phyloP scores from a whole-genome alignment of 2,329 filamentous ascomycete species.

The Colletotrichum chlorophyti region DNA sequence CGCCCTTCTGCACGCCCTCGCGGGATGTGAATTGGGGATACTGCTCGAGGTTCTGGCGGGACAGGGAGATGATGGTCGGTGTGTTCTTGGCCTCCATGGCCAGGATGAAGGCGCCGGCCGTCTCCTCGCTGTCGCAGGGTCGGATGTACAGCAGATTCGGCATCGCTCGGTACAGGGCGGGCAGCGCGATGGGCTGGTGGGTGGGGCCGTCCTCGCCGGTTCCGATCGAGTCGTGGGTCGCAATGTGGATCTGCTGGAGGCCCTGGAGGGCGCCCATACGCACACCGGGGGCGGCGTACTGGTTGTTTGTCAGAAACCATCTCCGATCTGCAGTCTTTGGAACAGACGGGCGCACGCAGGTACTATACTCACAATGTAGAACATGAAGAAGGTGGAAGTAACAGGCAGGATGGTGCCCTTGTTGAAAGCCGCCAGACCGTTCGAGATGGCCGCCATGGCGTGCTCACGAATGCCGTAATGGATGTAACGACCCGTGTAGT shows the following conservation, averaged over 20 bases:
- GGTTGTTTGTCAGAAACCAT: not conserved
- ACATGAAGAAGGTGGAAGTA: constrained; percentile 69
- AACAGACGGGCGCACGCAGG: not conserved
- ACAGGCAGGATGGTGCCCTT: constrained; percentile 62
- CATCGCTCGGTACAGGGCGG: constrained; percentile 66
- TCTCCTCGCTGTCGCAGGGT: constrained; percentile 65
- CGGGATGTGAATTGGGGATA: constrained; percentile 53
- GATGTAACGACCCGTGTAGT: constrained; percentile 62
- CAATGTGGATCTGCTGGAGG: constrained; percentile 64
- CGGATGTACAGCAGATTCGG: constrained; percentile 68
- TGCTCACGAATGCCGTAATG: constrained; percentile 68
- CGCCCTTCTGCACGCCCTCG: constrained; percentile 49
- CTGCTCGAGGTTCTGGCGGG: constrained; percentile 48
- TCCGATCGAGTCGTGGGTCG: constrained; percentile 67
- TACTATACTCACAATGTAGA: constrained; percentile 52
- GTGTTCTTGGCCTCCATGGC: constrained; percentile 50
- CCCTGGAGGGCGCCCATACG: constrained; percentile 66
- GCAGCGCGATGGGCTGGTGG: constrained; percentile 66
- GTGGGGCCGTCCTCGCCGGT: constrained; percentile 68
- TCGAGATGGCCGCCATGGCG: constrained; percentile 64
- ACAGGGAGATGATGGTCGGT: constrained; percentile 56
- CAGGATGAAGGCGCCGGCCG: constrained; percentile 58
- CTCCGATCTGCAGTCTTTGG: not conserved
- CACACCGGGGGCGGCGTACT: constrained; percentile 62
- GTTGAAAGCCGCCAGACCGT: constrained; percentile 65